A percentile compares a stretch with the other conserved stretches of the same genome.
phyloP scores from a whole-genome alignment of 129 eudicot species.

The Apium graveolens region DNA sequence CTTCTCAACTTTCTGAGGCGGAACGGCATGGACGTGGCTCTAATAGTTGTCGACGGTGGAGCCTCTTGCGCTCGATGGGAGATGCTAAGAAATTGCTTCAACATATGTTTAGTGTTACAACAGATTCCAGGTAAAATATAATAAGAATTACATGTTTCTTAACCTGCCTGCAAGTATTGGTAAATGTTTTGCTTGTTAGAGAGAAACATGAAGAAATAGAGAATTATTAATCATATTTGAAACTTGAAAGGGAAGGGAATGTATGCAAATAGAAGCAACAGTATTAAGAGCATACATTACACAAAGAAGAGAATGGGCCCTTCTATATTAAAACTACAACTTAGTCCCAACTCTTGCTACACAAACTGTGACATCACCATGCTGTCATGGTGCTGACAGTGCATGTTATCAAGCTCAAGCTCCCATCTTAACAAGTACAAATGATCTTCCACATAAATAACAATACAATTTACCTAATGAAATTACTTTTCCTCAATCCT shows the following conservation, averaged over 20 bases:
- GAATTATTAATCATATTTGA: background rate
- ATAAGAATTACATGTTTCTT: background rate
- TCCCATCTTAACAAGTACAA: background rate
- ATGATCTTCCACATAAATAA: background rate
- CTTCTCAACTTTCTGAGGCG: constrained; percentile 85
- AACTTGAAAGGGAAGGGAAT: background rate
- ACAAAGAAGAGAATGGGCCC: background rate
- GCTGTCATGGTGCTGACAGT: background rate
- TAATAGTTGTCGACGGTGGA: constrained; percentile 65
- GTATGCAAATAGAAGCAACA: background rate
- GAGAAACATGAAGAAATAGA: background rate
- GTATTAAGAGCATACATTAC: background rate
- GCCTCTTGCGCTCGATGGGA: constrained; percentile 65
- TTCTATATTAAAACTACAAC: background rate
- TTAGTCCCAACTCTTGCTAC: background rate
- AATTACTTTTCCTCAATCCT: background rate
- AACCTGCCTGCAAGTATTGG: background rate
- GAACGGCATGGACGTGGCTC: constrained; percentile 59
- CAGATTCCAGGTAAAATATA: constrained; percentile 56
- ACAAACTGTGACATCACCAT: background rate
- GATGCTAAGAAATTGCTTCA: constrained; percentile 92
- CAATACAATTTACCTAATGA: background rate
- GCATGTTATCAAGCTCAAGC: background rate
- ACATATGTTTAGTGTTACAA: constrained; percentile 57
- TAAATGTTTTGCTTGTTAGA: background rate